Conservation (phyloP, 345 rosid genomes). For the Microthlaspi erraticum region DNA sequence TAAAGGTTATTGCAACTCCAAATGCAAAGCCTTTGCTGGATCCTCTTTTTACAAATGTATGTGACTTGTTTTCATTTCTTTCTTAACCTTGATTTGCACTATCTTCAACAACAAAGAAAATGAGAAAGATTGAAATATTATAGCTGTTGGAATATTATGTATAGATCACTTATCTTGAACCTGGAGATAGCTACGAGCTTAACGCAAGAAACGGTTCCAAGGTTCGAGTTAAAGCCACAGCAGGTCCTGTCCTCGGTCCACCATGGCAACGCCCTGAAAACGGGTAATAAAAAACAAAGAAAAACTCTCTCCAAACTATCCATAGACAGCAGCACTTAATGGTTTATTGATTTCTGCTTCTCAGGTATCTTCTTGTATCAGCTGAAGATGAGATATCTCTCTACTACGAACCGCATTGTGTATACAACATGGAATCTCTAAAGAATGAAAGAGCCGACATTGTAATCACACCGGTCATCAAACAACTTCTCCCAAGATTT, state of each 20-base stretch:
- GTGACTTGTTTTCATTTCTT: slow-evolving; percentile 35
- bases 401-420: slow-evolving; percentile 93
- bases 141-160: slow-evolving; percentile 1
- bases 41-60: slow-evolving; percentile 74
- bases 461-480: slow-evolving; percentile 83
- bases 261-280: slow-evolving; percentile 99
- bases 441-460: slow-evolving; percentile 79
- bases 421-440: slow-evolving; percentile 58
- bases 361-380: slow-evolving; percentile 67
- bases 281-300: slow-evolving; percentile 53
- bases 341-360: slow-evolving; percentile 1
- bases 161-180: slow-evolving; percentile 84
- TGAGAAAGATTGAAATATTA: slow-evolving; percentile 1
- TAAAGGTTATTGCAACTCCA: slow-evolving; percentile 83
- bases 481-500: slow-evolving; percentile 89
- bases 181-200: slow-evolving; percentile 65
- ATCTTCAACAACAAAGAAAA: neutral
- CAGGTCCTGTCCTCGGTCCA: slow-evolving; percentile 94
- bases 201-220: slow-evolving; percentile 56
- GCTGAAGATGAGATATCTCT: slow-evolving; percentile 65
- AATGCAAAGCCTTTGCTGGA: slow-evolving; percentile 88
- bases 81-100: neutral
- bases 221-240: slow-evolving; percentile 70
- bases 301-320: neutral
- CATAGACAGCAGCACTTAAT: neutral